Evolutionary conservation across 164 flowering plant genomes (phyloP).

Genomic region (Dillenia suffruticosa): DNA sequence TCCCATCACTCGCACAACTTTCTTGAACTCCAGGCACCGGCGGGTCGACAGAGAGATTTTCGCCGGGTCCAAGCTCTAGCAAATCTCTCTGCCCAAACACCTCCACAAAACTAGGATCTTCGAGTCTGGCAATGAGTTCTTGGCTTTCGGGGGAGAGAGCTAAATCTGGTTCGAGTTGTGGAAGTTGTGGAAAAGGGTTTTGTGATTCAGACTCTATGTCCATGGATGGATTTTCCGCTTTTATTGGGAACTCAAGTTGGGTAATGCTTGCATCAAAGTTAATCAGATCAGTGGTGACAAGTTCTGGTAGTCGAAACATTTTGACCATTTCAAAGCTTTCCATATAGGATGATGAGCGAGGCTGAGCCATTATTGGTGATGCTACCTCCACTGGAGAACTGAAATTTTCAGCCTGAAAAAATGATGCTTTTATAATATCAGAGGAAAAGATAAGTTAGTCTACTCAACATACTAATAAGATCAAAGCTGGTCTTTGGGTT

Average conservation of each 20-base stretch:
- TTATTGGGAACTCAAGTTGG: conserved; percentile 11
- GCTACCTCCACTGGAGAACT: conserved; percentile 24
- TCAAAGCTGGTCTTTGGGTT: no score
- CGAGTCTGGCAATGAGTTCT: conserved; percentile 26
- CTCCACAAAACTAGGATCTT: conserved; percentile 32
- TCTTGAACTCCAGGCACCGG: conserved; percentile 16
- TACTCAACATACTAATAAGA: no score
- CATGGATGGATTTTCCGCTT: conserved; percentile 13
- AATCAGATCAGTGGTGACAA: conserved; percentile 19
- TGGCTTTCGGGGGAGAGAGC: conserved; percentile 33
- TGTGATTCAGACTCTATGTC: conserved; percentile 9
- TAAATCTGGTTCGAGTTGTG: conserved; percentile 25
- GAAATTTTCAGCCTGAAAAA: no score
- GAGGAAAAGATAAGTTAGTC: no score
- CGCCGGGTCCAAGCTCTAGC: conserved; percentile 15
- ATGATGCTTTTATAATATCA: no score
- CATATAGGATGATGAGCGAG: conserved; percentile 22
- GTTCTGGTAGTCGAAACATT: conserved; percentile 37
- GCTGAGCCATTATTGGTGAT: conserved; percentile 19
- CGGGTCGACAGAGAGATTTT: conserved; percentile 7
- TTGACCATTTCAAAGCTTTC: conserved; percentile 24
- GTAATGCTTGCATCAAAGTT: conserved; percentile 15
- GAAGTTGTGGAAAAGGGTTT: conserved; percentile 15
- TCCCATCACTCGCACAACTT: conserved; percentile 6
- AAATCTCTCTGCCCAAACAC: conserved; percentile 23